Evolutionary conservation across 2,329 filamentous ascomycete genomes (phyloP), one percentile per base, ranked within the genome.

Genomic region (Alternaria solani): DNA sequence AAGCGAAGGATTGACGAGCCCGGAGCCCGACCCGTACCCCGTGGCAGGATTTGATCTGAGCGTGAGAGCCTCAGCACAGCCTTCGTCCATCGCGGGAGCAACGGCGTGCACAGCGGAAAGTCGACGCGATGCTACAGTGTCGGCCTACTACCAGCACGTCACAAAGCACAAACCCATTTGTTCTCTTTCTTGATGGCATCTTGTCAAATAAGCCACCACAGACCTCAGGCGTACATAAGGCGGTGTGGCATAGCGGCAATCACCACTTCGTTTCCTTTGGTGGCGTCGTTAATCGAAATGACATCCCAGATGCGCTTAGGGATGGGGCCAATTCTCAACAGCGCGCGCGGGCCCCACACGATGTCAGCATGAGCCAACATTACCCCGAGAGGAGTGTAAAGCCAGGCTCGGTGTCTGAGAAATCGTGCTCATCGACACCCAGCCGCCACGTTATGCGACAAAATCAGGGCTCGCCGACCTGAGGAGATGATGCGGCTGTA

Each of bases 1-100:
- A 63, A 59, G 66, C 53, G 63, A 59, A 63, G 61, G 62, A 62
- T 57, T 61, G 58, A 61, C 56, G 47, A 65, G 61, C 28, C 47
- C 41, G 48, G 34, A 41, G 42, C 47, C 53, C 47, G 41, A 60
- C 41, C 55, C 41, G 53, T 48, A 49, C 51, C 51, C 53, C 46
- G 30, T 52, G 26, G 58, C 60, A 47, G 38, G 32, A 39, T 41
- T 55, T 43, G 66, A 62, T 56, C 61, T 62, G 52, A 47, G 63
- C 65, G 53, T 42, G 38, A 51, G 55, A 56, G 55, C 48, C 58
- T 57, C 55, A 61, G 57, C 46, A 56, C 59, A 61, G 60, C 65
- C 55, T 43, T 57, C n/a, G 36, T 46, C 42, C 16, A 25, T 28
- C 32, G 26, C 23, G 18, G 39, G 32, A 53, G 28, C 53, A 44